phyloP scores from a whole-genome alignment of 495 filamentous ascomycete species.

The Clavariopsis aquatica region DNA sequence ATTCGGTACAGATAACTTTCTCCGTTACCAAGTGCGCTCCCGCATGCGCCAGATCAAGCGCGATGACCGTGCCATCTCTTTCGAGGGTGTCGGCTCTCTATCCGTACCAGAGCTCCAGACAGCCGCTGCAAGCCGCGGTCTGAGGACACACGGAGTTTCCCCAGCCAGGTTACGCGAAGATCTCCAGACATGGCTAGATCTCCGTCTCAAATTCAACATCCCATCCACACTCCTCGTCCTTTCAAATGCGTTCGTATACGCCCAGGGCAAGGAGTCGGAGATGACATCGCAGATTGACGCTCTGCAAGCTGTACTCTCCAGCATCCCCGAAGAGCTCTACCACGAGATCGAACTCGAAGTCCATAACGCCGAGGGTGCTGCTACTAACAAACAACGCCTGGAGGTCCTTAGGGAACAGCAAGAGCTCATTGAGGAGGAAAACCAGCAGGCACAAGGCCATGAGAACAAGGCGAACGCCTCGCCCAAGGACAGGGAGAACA shows the following conservation, averaged over 20 bases:
- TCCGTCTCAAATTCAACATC: slow-evolving; percentile 87
- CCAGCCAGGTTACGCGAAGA: slow-evolving; percentile 87
- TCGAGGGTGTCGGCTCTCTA: slow-evolving; percentile 89
- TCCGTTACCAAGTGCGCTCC: slow-evolving; percentile 96
- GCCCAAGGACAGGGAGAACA: slow-evolving; percentile 75
- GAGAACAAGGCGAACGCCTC: slow-evolving; percentile 54
- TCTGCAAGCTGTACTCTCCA: slow-evolving; percentile 84
- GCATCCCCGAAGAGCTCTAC: slow-evolving; percentile 97
- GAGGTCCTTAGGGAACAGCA: slow-evolving; percentile 99
- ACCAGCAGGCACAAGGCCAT: slow-evolving; percentile 80
- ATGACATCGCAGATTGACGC: slow-evolving; percentile 91
- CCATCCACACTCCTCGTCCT: slow-evolving; percentile 93
- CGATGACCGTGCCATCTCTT: slow-evolving; percentile 92
- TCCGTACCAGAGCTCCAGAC: slow-evolving; percentile 92
- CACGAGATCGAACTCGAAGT: slow-evolving; percentile 99
- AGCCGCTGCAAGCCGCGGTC: slow-evolving; percentile 84
- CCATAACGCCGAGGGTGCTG: slow-evolving; percentile 92
- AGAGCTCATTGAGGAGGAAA: slow-evolving; percentile 96
- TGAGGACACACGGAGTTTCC: slow-evolving; percentile 87
- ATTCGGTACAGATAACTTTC: slow-evolving; percentile 93
- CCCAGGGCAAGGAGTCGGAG: slow-evolving; percentile 82
- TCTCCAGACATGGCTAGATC: slow-evolving; percentile 90
- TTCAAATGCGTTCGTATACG: slow-evolving; percentile 96
- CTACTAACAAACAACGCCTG: slow-evolving; percentile 98
- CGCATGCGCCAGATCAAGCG: slow-evolving; percentile 99